phyloP scores from a whole-genome alignment of 2,329 filamentous ascomycete species.

The Talaromyces sp. region DNA sequence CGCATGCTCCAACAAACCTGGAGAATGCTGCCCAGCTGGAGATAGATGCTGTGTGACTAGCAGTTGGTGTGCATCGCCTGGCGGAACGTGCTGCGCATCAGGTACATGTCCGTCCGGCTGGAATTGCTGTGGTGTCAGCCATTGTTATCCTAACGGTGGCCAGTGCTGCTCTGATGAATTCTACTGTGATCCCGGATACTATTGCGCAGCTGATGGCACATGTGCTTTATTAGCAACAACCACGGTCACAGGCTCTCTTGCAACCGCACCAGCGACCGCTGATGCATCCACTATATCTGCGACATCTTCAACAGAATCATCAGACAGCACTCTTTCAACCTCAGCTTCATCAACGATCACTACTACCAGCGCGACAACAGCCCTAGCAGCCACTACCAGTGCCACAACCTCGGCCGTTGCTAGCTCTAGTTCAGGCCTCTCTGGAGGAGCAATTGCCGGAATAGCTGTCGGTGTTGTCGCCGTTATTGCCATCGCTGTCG shows the following conservation, averaged over 20 bases:
- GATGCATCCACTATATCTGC: not conserved
- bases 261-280: not conserved
- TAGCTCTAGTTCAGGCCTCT: conserved; percentile 1
- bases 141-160: conserved; percentile 1
- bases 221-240: not conserved
- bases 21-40: conserved; percentile 1
- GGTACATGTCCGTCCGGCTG: conserved; percentile 1
- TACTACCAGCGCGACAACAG: not conserved
- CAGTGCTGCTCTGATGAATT: conserved; percentile 4
- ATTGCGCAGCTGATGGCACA: not conserved
- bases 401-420: not conserved
- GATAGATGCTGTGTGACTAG: conserved; percentile 7
- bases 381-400: not conserved
- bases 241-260: not conserved
- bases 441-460: conserved; percentile 2
- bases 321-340: not conserved
- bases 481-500: not conserved
- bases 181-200: conserved; percentile 9
- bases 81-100: conserved; percentile 5
- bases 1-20: not conserved
- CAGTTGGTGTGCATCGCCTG: not conserved
- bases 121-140: conserved; percentile 8
- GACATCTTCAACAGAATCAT: not conserved
- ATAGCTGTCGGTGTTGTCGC: conserved; percentile 2
- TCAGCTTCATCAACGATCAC: not conserved